Evolutionary conservation across 257 asterid genomes (phyloP).

Genomic region (Prunella vulgaris): DNA sequence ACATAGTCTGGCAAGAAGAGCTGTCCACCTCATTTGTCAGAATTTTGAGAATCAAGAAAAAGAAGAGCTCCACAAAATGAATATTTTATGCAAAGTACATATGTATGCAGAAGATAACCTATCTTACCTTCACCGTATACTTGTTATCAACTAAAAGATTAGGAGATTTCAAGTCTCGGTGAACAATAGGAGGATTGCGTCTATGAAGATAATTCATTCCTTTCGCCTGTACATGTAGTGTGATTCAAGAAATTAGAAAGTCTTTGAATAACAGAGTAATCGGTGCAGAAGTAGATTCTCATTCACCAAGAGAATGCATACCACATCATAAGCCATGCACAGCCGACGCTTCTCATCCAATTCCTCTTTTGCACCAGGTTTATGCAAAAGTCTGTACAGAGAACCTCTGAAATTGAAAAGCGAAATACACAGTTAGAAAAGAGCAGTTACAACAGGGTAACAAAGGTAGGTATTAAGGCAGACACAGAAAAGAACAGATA

Average conservation of each 20-base stretch:
- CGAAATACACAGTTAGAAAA: conserved; percentile 20
- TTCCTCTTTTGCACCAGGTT: conserved; percentile 71
- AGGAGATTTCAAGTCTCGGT: conserved; percentile 91
- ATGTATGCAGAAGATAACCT: conserved; percentile 4
- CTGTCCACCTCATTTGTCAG: neutral
- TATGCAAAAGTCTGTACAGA: conserved; percentile 78
- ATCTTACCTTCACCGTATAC: conserved; percentile 90
- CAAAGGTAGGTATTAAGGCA: neutral
- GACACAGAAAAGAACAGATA: neutral
- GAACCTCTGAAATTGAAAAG: conserved; percentile 65
- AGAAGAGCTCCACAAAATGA: conserved; percentile 10
- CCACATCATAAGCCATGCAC: conserved; percentile 96
- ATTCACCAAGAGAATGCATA: conserved; percentile 21
- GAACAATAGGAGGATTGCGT: conserved; percentile 89
- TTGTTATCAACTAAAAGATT: conserved; percentile 91
- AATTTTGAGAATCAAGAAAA: neutral
- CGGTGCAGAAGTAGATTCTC: neutral
- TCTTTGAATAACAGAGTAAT: conserved; percentile 1
- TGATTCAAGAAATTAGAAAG: conserved; percentile 9
- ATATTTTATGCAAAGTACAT: conserved; percentile 17
- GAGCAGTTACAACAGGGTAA: neutral
- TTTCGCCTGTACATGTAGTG: conserved; percentile 57
- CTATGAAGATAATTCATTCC: conserved; percentile 97
- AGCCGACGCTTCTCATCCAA: conserved; percentile 86
- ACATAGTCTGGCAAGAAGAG: conserved; percentile 5